These are phyloP conservation scores for Colletotrichum shisoi DNA, from an alignment of 2,329 filamentous ascomycete genomes.

Conservation along the genomic window DNA sequence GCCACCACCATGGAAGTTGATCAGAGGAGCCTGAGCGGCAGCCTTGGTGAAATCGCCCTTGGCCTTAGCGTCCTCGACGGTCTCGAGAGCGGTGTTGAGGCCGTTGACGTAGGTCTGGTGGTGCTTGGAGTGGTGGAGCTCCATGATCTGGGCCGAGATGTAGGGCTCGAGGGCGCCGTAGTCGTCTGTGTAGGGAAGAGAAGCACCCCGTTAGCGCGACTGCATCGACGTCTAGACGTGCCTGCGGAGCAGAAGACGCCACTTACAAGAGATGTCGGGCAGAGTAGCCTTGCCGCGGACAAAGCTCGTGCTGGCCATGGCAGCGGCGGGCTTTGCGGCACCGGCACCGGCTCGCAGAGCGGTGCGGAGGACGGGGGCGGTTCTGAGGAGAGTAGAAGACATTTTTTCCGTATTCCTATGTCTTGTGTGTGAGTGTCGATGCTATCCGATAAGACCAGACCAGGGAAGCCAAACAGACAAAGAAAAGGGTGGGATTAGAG, in stretches of 20 bases:
- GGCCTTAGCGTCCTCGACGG: conserved; percentile 70
- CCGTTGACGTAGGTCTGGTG: conserved; percentile 93
- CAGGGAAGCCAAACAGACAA: neutral
- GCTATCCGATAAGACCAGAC: neutral
- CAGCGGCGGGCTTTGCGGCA: conserved; percentile 66
- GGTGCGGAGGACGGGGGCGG: conserved; percentile 71
- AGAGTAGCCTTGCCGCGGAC: conserved; percentile 89
- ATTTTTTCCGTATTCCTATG: conserved; percentile 59
- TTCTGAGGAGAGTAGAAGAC: conserved; percentile 79
- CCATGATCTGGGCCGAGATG: conserved; percentile 93
- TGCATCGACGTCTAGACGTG: neutral
- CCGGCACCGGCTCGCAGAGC: conserved; percentile 73
- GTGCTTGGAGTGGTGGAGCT: conserved; percentile 93
- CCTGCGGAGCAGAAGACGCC: conserved; percentile 2
- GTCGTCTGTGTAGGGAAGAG: conserved; percentile 70
- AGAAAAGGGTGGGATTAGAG: neutral
- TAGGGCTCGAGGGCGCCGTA: conserved; percentile 89
- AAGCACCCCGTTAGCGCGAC: neutral
- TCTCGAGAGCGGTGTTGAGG: conserved; percentile 81
- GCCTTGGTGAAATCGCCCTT: conserved; percentile 66
- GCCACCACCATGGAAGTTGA: conserved; percentile 85
- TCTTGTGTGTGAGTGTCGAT: conserved; percentile 19
- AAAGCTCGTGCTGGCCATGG: conserved; percentile 77
- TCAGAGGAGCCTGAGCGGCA: conserved; percentile 59
- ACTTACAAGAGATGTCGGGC: conserved; percentile 76